Base-by-base conservation (phyloP, 805 yeast genomes). In the Candida xiaguanensis region DNA sequence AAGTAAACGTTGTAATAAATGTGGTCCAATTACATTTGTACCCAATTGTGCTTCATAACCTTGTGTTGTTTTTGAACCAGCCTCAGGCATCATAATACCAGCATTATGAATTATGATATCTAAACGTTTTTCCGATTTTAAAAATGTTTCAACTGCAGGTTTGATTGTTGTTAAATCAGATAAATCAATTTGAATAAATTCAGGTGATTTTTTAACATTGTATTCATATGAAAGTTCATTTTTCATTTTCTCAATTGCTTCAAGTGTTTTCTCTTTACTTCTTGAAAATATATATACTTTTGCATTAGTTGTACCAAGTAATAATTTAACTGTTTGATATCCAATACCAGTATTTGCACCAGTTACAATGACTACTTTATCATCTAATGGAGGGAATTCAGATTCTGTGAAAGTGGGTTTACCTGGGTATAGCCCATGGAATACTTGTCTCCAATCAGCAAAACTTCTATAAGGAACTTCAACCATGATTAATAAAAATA, bases 101-200 rank as follows among this genome's bases (percentile, higher is more conserved):
- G 56, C 56, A 45, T 54, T 54, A 36, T 51, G 55, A 34, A 54
- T 49, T 5, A 54, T 43, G 15, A 54, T 38, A 41, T 54, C 56
- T 36, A 54, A 33, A 31, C 56, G 45, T 8, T 25, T 13, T 23
- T 47, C 46, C 14, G 17, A 9, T 9, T 7, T 8, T 7, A 40
- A 31, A 24, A 69, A 46, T 25, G 54, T 46, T 5, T 51, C 52
- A 9, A 58, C 61, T 1, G 66, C 77, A 1, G 65, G 55, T 43
- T 58, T 61, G 40, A 74, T 55, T 2, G 72, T 59, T 4, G 59
- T 40, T 41, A 77, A 53, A 48, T 77, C 80, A 25, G 61, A 45
- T 42, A 63, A 64, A 44, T 41, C 46, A 74, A 52, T 16, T 31
- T 41, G 22, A 19, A 44, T 42, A 17, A 42, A 36, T 8, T 40